Base-by-base conservation (phyloP, 179 eudicot genomes). In the Corrigiola litoralis region DNA sequence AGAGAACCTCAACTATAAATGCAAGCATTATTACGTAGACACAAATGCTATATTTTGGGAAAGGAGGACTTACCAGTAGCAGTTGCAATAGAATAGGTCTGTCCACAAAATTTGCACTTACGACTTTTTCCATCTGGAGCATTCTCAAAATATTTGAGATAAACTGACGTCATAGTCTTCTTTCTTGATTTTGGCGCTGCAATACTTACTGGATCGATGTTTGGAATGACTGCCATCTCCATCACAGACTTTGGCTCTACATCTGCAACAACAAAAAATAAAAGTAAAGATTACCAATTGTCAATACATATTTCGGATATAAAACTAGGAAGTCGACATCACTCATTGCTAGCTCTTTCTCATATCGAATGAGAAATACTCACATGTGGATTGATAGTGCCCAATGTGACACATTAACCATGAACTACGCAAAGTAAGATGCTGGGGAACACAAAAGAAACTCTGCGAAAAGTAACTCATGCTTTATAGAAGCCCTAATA, bases 41-140 rank as follows among this genome's bases (percentile, higher is more conserved):
- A 49, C 42, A 52, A 45, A 25, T 1, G 25, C 18, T 17, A 50
- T 18, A 50, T 6, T 7, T 24, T 11, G 13, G 49, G 25, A 52
- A 5, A 27, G n/a, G 4, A 65, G 37, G 5, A 51, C 44, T 77
- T 82, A 88, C 97, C 97, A 21, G 97, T 90, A 46, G 97, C 97
- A 57, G 97, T 87, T 63, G 97, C 86, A 76, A 90, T 85, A 59
- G 97, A 90, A 77, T 90, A 90, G 69, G 78, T 72, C 76, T 90
- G 97, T 44, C 97, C 97, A 74, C 97, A 90, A 65, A 85, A 85
- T 62, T 84, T 90, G 82, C 97, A 90, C 63, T 75, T 82, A 40
- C 95, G 83, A 69, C 81, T 84, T 76, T 85, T 90, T 41, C 97
- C 92, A 73, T 88, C 95, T 1, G 81, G 56, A 59, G 88, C 86